Evolutionary conservation across 129 eudicot species (phyloP).

Genomic region (Dittrichia graveolens): DNA sequence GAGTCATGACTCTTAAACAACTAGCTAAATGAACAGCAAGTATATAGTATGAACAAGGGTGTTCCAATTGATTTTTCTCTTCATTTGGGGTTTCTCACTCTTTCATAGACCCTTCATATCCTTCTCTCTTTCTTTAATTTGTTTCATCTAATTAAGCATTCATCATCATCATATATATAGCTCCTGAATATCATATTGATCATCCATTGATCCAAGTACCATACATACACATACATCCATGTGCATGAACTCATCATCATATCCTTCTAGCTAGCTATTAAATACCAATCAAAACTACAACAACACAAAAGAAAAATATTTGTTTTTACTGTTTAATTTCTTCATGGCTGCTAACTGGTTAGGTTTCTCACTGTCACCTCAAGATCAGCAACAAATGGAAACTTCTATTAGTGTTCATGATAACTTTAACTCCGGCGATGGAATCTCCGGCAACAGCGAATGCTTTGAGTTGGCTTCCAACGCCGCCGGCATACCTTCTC

Average conservation of each 20-base stretch:
- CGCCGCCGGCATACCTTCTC: constrained; percentile 52
- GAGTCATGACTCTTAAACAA: neutral
- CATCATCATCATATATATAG: neutral
- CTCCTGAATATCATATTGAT: neutral
- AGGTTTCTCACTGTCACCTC: constrained; percentile 77
- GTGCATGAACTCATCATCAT: constrained; percentile 36
- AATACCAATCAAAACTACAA: constrained; percentile 20
- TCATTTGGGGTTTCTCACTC: constrained; percentile 32
- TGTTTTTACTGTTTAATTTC: neutral
- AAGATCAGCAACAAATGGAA: constrained; percentile 45
- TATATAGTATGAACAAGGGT: constrained; percentile 41
- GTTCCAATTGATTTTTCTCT: constrained; percentile 34
- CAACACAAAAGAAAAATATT: neutral
- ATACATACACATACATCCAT: constrained; percentile 19
- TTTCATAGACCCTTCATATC: constrained; percentile 34
- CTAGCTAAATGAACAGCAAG: constrained; percentile 27
- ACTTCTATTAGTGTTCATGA: constrained; percentile 31
- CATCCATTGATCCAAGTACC: constrained; percentile 18
- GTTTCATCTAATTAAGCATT: constrained; percentile 25
- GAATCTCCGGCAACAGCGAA: constrained; percentile 46
- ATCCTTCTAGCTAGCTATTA: constrained; percentile 3
- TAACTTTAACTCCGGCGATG: constrained; percentile 48
- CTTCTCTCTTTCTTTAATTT: constrained; percentile 28
- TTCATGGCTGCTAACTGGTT: constrained; percentile 68
- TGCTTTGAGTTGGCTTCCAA: constrained; percentile 53